Conservation (phyloP, 73 alveolate genomes). For the Effrenium voratum region DNA sequence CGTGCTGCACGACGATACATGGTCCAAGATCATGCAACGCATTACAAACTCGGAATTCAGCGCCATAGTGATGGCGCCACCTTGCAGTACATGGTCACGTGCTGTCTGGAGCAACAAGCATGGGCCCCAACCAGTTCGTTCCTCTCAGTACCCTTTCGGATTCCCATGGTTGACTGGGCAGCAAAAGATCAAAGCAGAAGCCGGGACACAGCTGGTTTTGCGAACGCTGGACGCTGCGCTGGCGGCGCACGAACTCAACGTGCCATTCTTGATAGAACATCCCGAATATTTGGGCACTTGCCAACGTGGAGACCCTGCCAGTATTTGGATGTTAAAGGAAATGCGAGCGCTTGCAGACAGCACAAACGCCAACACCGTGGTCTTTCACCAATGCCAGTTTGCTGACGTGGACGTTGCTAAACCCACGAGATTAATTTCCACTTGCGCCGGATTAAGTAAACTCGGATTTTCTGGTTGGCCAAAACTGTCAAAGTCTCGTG, state of each 20-base stretch:
- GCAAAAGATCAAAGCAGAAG: background rate
- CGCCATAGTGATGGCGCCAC: background rate
- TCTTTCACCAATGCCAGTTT: background rate
- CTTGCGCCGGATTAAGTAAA: background rate
- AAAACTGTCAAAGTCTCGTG: background rate
- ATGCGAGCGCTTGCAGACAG: background rate
- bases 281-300: background rate
- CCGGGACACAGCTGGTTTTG: background rate
- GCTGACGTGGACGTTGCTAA: background rate
- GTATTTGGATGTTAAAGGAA: background rate
- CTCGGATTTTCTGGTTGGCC: background rate
- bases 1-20: background rate
- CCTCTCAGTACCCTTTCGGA: background rate
- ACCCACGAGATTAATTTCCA: background rate
- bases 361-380: background rate
- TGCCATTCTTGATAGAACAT: background rate
- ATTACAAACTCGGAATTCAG: background rate
- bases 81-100: background rate
- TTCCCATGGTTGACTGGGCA: background rate
- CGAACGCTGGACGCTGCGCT: background rate
- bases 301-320: background rate
- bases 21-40: background rate
- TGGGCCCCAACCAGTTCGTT: background rate
- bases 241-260: too few species aligned
- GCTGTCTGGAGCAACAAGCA: background rate